Conservation (phyloP, 2,329 filamentous ascomycete genomes). For the Cladosporium sp. region DNA sequence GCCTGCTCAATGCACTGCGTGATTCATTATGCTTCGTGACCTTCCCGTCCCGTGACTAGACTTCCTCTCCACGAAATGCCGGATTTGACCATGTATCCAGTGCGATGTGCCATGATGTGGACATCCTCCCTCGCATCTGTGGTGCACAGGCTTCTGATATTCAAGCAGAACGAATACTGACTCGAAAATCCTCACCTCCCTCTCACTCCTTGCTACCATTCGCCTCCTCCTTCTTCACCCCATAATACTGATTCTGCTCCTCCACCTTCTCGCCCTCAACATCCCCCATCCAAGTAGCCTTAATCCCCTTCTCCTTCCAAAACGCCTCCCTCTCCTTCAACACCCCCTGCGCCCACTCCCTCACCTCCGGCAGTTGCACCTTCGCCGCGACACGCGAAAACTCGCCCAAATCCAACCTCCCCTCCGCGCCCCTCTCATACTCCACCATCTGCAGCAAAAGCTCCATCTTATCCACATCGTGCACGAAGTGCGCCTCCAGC, state of each 20-base stretch:
- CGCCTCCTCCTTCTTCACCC: slow-evolving; percentile 7
- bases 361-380: slow-evolving; percentile 72
- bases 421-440: slow-evolving; percentile 73
- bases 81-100: no score
- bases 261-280: slow-evolving; percentile 25
- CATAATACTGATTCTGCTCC: slow-evolving; percentile 35
- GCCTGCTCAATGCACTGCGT: no score
- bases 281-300: slow-evolving; percentile 21
- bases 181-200: no score
- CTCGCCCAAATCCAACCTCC: slow-evolving; percentile 72
- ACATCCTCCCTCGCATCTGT: no score
- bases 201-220: not conserved
- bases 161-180: no score
- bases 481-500: slow-evolving; percentile 81
- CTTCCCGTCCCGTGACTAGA: no score
- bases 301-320: slow-evolving; percentile 52
- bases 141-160: no score
- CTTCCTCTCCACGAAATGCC: no score
- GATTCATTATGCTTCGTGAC: no score
- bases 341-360: slow-evolving; percentile 72
- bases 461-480: slow-evolving; percentile 97
- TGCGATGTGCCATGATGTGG: no score
- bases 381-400: slow-evolving; percentile 74
- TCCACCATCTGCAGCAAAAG: slow-evolving; percentile 92
- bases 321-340: slow-evolving; percentile 70